Base-by-base conservation (phyloP, 176 grass and related monocot species). In the Themeda triandra region DNA sequence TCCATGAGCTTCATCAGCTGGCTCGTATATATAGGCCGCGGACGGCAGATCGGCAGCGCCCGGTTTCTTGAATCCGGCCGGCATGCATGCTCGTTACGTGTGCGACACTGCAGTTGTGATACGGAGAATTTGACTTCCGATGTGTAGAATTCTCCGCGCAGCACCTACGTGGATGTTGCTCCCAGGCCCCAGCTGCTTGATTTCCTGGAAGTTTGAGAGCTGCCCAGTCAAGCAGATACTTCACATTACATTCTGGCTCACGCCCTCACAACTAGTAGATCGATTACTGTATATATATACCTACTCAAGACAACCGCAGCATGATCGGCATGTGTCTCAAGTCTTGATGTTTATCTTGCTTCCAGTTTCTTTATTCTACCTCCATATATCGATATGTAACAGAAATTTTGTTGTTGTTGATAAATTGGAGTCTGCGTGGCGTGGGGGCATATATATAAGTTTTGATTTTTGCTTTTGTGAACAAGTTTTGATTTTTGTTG, bases 111-210 rank as follows among this genome's bases (percentile, higher is more conserved):
- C 24, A 13, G 4, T n/a, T n/a, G n/a, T n/a, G n/a, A n/a, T 33
- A 5, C 10, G 68, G 8, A 59, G n/a, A 80, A 80, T 80, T 80
- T 80, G 78, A 68, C 78, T 68, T 13, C 4, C 54, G 12, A 45
- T 7, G 24, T 58, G 24, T 53, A 63, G 80, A 77, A 77, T 67
- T 77, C 79, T 8, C 30, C 48, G 2, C 8, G 17, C 21, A 63
- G 80, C 56, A 54, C 19, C 58, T 80, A 46, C 87, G 81, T 21
- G 75, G 87, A 66, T 73, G 87, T 10, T 83, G 74, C 86, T 71
- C 17, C 46, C 63, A 25, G n/a, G n/a, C n/a, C n/a, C n/a, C 32
- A 35, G 41, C 42, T 58, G 41, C 75, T 45, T 19, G 40, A 64
- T 54, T 71, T 37, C 31, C 32, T 3, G 56, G 33, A 35, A 83